These are phyloP conservation scores for Drechslerella coelobrocha DNA, from an alignment of 2,329 filamentous ascomycete species.

Conservation along the genomic window DNA sequence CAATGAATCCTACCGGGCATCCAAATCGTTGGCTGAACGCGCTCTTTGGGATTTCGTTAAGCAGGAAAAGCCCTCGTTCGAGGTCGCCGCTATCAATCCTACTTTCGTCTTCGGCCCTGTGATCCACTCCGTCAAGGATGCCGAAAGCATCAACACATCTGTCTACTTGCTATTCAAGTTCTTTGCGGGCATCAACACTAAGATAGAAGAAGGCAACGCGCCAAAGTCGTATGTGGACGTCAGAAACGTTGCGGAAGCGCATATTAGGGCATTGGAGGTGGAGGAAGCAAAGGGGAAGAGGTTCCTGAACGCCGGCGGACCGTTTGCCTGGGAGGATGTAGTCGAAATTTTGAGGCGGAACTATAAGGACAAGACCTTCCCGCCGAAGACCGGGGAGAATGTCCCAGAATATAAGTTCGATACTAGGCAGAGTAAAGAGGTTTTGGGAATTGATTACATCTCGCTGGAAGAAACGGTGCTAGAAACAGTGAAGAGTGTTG, in stretches of 20 bases:
- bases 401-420: slow-evolving; percentile 5
- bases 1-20: slow-evolving; percentile 56
- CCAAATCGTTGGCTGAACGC: slow-evolving; percentile 60
- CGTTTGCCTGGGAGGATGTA: slow-evolving; percentile 69
- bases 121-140: slow-evolving; percentile 55
- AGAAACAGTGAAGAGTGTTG: slow-evolving; percentile 65
- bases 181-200: slow-evolving; percentile 32
- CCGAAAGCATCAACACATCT: slow-evolving; percentile 52
- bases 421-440: slow-evolving; percentile 64
- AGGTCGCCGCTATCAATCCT: slow-evolving; percentile 62
- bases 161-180: slow-evolving; percentile 37
- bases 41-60: slow-evolving; percentile 65
- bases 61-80: slow-evolving; percentile 63
- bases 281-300: slow-evolving; percentile 67
- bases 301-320: slow-evolving; percentile 69
- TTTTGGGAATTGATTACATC: slow-evolving; percentile 69
- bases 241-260: slow-evolving; percentile 67
- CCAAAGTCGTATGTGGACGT: slow-evolving; percentile 52
- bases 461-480: slow-evolving; percentile 66
- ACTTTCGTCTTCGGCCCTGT: slow-evolving; percentile 64
- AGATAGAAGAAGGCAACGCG: slow-evolving; percentile 42
- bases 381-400: slow-evolving; percentile 56
- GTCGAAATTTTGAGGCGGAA: slow-evolving; percentile 65
- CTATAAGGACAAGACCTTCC: slow-evolving; percentile 65
- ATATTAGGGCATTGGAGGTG: slow-evolving; percentile 67